Evolutionary conservation across 2,329 filamentous ascomycete genomes (phyloP).

Genomic region (Pseudogymnoascus destructans): DNA sequence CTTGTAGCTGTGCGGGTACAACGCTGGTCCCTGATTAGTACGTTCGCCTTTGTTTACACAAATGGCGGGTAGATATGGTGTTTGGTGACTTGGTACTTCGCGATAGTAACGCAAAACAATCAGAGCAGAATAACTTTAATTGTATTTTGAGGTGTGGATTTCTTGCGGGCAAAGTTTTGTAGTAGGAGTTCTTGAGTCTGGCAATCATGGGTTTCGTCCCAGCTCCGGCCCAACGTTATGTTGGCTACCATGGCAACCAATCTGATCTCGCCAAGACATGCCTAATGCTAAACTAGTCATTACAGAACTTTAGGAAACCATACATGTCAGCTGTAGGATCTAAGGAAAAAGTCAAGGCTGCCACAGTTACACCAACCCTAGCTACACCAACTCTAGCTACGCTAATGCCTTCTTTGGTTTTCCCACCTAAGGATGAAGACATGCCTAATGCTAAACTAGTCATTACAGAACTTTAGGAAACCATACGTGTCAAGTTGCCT

Average conservation of each 20-base stretch:
- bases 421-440: too few species aligned
- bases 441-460: too few species aligned
- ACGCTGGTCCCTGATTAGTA: slow-evolving; percentile 38
- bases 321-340: too few species aligned
- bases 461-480: too few species aligned
- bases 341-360: too few species aligned
- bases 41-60: slow-evolving; percentile 23
- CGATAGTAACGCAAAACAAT: neutral
- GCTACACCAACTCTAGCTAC: too few species aligned
- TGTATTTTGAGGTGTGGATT: neutral
- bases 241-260: slow-evolving; percentile 5
- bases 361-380: too few species aligned
- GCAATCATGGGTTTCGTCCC: neutral
- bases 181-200: neutral
- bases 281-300: too few species aligned
- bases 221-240: neutral
- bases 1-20: neutral
- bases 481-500: too few species aligned
- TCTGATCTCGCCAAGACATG: too few species aligned
- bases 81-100: neutral
- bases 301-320: too few species aligned
- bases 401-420: too few species aligned
- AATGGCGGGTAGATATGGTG: neutral
- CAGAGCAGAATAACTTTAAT: neutral
- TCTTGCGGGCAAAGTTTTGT: neutral